Evolutionary conservation across 495 filamentous ascomycete genomes (phyloP).

Genomic region (Aspergillus sclerotiicarbonarius): DNA sequence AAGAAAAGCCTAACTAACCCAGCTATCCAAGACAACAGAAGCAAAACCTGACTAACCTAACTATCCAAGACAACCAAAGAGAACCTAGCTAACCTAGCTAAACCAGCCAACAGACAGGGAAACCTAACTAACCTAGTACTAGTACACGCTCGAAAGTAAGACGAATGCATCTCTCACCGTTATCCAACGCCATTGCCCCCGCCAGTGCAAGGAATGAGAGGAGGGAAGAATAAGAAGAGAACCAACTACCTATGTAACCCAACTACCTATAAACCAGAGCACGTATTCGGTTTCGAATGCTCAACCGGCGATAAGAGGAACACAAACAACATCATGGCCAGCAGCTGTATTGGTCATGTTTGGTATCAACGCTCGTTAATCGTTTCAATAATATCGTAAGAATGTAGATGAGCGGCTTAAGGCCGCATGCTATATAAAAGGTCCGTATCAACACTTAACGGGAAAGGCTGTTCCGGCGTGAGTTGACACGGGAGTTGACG

Average conservation of each 20-base stretch:
- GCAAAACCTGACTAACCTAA: background rate
- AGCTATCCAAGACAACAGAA: too few relatives aligned
- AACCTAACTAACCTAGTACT: background rate
- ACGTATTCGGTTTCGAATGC: too few relatives aligned
- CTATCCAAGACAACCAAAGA: background rate
- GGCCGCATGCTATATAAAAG: slow-evolving; percentile 1
- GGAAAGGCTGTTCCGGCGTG: slow-evolving; percentile 38
- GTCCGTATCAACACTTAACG: background rate
- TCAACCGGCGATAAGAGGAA: background rate
- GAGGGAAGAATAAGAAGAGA: background rate
- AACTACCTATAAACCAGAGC: background rate
- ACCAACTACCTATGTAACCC: background rate
- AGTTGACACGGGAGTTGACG: slow-evolving; percentile 36
- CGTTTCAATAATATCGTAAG: slow-evolving; percentile 12
- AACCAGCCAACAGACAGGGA: background rate
- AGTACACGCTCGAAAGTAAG: background rate
- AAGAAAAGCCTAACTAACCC: background rate
- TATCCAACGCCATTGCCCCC: background rate
- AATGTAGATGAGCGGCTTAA: slow-evolving; percentile 2
- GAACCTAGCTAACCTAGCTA: background rate
- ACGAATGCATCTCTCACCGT: background rate
- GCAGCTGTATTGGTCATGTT: background rate
- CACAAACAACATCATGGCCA: background rate
- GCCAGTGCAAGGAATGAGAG: background rate
- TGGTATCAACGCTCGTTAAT: slow-evolving; percentile 10